Percentiles rank a stretch among this genome's conserved stretches.
Conservation (phyloP, 768 basidiomycete genomes). For the Russula virescens region DNA sequence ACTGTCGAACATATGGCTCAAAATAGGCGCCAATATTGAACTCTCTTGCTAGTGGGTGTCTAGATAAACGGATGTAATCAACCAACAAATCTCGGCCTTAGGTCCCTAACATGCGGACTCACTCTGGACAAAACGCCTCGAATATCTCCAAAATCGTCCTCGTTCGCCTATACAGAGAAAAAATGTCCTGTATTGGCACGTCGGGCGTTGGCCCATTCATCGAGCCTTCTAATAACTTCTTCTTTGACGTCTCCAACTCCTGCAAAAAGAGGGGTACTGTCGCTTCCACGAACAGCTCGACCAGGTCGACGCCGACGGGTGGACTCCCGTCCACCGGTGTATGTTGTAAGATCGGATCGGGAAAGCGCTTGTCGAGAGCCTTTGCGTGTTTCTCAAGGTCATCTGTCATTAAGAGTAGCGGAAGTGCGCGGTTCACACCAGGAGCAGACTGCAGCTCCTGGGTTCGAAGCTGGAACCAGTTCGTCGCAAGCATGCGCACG, state of each 20-base stretch:
- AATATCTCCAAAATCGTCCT: conserved; percentile 76
- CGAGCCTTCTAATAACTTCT: conserved; percentile 73
- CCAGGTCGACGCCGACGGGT: conserved; percentile 50
- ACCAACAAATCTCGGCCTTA: background rate
- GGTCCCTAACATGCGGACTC: conserved; percentile 30
- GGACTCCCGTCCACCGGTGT: conserved; percentile 26
- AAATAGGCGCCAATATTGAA: conserved; percentile 78
- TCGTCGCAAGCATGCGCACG: conserved; percentile 51
- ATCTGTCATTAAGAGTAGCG: conserved; percentile 76
- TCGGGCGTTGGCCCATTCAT: conserved; percentile 85
- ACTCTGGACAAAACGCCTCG: conserved; percentile 76
- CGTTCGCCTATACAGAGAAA: conserved; percentile 75
- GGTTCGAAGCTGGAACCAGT: conserved; percentile 59
- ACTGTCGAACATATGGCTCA: conserved; percentile 80
- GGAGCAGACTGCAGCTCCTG: conserved; percentile 60
- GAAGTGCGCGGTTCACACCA: conserved; percentile 76
- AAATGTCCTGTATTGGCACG: conserved; percentile 85
- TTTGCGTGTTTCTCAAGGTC: conserved; percentile 87
- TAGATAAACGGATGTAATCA: conserved; percentile 28
- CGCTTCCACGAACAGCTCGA: conserved; percentile 65
- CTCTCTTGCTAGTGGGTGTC: conserved; percentile 40
- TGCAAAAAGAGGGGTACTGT: conserved; percentile 58
- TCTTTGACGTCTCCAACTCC: conserved; percentile 65
- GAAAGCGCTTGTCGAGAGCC: conserved; percentile 79
- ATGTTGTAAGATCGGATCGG: conserved; percentile 75